Percentiles rank a stretch among this genome's conserved stretches.
These are phyloP conservation scores for Fraxinus dipetala DNA, from an alignment of 305 asterid species.

Conservation along the genomic window DNA sequence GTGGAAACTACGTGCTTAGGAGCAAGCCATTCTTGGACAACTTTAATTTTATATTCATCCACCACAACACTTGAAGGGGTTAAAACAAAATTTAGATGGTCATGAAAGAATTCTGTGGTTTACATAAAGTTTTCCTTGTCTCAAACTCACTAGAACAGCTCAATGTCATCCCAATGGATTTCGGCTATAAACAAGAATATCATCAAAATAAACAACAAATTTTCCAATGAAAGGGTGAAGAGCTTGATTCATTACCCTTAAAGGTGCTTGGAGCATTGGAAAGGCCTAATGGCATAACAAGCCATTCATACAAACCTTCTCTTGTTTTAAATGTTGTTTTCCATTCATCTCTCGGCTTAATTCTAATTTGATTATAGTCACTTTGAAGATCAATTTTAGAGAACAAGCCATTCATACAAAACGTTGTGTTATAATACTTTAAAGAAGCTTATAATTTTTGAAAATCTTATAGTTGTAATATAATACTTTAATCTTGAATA, in stretches of 20 bases:
- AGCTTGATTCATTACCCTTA: neutral
- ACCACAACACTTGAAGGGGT: neutral
- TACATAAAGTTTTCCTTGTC: neutral
- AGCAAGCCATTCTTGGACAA: neutral
- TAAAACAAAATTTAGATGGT: neutral
- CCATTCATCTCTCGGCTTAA: neutral
- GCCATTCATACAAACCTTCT: neutral
- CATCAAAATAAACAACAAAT: neutral
- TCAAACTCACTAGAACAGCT: neutral
- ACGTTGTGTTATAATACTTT: too few relatives aligned
- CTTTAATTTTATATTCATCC: neutral
- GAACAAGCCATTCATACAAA: too few relatives aligned
- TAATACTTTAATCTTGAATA: too few relatives aligned
- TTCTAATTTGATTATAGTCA: too few relatives aligned
- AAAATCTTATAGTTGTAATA: neutral
- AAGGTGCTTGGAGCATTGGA: neutral
- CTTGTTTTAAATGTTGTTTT: neutral
- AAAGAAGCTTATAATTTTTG: too few relatives aligned
- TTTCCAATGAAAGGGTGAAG: neutral
- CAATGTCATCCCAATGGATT: neutral
- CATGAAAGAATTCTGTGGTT: neutral
- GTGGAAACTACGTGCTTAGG: neutral
- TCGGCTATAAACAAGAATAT: neutral
- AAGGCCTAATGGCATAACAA: neutral
- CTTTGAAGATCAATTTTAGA: too few relatives aligned